Conservation (phyloP, 441 rosid genomes). For the Lepidium campestre region DNA sequence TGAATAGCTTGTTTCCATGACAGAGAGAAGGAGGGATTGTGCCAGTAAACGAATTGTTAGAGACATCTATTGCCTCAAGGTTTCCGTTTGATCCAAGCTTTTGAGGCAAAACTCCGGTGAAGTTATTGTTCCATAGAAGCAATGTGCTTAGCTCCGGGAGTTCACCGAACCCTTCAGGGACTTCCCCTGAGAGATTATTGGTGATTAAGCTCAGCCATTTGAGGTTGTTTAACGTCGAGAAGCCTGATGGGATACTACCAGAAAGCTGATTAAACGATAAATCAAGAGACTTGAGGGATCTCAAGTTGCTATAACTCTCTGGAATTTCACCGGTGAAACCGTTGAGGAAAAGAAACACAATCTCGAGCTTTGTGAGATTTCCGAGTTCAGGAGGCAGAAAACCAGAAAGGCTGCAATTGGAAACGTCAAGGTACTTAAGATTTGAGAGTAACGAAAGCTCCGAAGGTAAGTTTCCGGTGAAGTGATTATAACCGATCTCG, state of each 20-base stretch:
- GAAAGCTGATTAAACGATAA: conserved; percentile 64
- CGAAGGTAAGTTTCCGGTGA: conserved; percentile 51
- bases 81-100: conserved; percentile 80
- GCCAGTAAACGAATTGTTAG: conserved; percentile 67
- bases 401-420: conserved; percentile 61
- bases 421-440: conserved; percentile 67
- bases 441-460: conserved; percentile 45
- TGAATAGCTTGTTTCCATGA: conserved; percentile 61
- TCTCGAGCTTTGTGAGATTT: conserved; percentile 53
- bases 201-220: conserved; percentile 54
- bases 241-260: conserved; percentile 54
- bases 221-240: conserved; percentile 51
- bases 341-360: conserved; percentile 50
- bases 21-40: conserved; percentile 75
- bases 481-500: conserved; percentile 74
- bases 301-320: conserved; percentile 42
- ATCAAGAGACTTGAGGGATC: conserved; percentile 49
- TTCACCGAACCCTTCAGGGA: conserved; percentile 63
- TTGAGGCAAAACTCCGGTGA: conserved; percentile 68
- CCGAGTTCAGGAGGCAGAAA: conserved; percentile 50
- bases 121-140: conserved; percentile 64
- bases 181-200: conserved; percentile 51
- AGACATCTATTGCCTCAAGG: conserved; percentile 62
- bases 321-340: conserved; percentile 64
- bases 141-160: conserved; percentile 53